phyloP scores from a whole-genome alignment of 2,329 filamentous ascomycete genomes.

The Paracorniculantispora psalliotae region DNA sequence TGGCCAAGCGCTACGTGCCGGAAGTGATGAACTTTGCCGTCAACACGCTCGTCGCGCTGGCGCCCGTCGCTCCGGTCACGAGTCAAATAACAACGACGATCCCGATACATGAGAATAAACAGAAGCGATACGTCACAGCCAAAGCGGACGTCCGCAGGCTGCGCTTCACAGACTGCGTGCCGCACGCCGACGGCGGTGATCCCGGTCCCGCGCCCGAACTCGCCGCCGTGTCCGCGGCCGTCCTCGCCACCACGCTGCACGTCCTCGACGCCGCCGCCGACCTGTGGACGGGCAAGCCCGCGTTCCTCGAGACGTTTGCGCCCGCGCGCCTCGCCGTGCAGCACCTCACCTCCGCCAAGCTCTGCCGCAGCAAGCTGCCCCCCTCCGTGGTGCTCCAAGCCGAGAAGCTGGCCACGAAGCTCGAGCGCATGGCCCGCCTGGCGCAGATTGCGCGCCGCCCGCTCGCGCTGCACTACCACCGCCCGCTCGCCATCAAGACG shows the following conservation, averaged over 20 bases:
- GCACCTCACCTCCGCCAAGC: slow-evolving; percentile 52
- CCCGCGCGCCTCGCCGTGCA: slow-evolving; percentile 56
- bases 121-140: slow-evolving; percentile 42
- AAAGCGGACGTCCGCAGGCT: slow-evolving; percentile 46
- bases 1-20: slow-evolving; percentile 83
- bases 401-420: slow-evolving; percentile 38
- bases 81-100: slow-evolving; percentile 55
- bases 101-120: slow-evolving; percentile 53
- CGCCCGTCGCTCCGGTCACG: slow-evolving; percentile 47
- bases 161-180: slow-evolving; percentile 53
- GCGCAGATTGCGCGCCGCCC: slow-evolving; percentile 67
- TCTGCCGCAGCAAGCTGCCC: slow-evolving; percentile 48
- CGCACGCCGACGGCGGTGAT: slow-evolving; percentile 30
- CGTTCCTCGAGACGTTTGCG: slow-evolving; percentile 74
- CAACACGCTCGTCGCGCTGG: slow-evolving; percentile 65
- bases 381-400: slow-evolving; percentile 34
- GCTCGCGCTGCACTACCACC: slow-evolving; percentile 83
- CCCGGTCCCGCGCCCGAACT: slow-evolving; percentile 21
- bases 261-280: slow-evolving; percentile 65
- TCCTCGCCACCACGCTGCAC: slow-evolving; percentile 58
- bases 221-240: slow-evolving; percentile 45
- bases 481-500: slow-evolving; percentile 79
- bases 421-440: slow-evolving; percentile 53
- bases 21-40: slow-evolving; percentile 79
- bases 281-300: slow-evolving; percentile 66